Percentiles rank a stretch among this genome's conserved stretches.
phyloP scores from a whole-genome alignment of 2,329 filamentous ascomycete species.

The Raffaelea albimanens region DNA sequence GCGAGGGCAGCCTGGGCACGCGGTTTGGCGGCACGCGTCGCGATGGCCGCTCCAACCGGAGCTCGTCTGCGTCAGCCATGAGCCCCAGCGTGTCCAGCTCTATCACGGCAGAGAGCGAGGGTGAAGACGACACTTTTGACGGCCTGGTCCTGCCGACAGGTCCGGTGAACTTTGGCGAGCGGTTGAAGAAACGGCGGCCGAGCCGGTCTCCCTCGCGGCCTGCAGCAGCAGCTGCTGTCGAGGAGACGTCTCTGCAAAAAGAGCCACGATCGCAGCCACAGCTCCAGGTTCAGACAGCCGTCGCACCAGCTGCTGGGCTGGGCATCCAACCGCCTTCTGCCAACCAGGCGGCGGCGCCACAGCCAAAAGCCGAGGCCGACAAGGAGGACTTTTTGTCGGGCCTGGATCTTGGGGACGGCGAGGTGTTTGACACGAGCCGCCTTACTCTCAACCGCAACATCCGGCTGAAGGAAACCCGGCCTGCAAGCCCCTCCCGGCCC shows the following conservation, averaged over 20 bases:
- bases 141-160: constrained; percentile 80
- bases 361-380: constrained; percentile 29
- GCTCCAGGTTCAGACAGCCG: constrained; percentile 1
- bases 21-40: constrained; percentile 79
- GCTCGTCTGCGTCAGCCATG: constrained; percentile 78
- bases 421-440: constrained; percentile 72
- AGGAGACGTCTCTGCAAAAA: constrained; percentile 20
- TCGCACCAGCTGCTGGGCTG: background rate
- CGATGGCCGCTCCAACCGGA: constrained; percentile 69
- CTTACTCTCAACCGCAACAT: constrained; percentile 85
- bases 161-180: constrained; percentile 72
- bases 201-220: constrained; percentile 44
- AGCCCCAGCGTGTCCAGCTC: constrained; percentile 91
- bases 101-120: constrained; percentile 84
- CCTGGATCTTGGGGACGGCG: constrained; percentile 76
- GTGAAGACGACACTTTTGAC: constrained; percentile 85
- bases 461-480: constrained; percentile 66
- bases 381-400: constrained; percentile 77
- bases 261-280: constrained; percentile 10
- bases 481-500: constrained; percentile 59
- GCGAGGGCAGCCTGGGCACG: constrained; percentile 85
- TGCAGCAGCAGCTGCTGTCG: background rate
- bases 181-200: constrained; percentile 54
- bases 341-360: constrained; percentile 15
- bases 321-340: background rate